Percentiles rank a stretch among this genome's conserved stretches.
Evolutionary conservation across 2,329 filamentous ascomycete species (phyloP).

Genomic region (Fusarium sublunatum): DNA sequence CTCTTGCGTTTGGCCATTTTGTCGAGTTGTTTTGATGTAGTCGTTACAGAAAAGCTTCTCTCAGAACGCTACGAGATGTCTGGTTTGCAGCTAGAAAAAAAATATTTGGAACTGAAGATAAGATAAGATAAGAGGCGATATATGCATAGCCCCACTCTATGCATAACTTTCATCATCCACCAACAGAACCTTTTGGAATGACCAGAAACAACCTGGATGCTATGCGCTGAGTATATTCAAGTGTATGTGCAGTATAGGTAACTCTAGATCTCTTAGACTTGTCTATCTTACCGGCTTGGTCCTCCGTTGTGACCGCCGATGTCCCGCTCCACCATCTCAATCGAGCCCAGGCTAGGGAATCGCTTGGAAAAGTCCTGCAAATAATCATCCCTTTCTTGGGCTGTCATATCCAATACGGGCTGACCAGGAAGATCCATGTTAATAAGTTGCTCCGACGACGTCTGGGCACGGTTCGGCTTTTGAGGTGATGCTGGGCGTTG

Average conservation of each 20-base stretch:
- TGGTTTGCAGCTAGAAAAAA: slow-evolving; percentile 40
- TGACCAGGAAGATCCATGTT: slow-evolving; percentile 61
- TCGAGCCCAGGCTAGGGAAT: slow-evolving; percentile 84
- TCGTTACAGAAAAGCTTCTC: slow-evolving; percentile 15
- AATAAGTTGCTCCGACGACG: slow-evolving; percentile 54
- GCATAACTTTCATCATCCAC: slow-evolving; percentile 23
- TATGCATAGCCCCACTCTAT: slow-evolving; percentile 38
- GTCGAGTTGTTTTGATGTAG: slow-evolving; percentile 25
- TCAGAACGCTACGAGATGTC: slow-evolving; percentile 10
- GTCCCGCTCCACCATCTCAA: slow-evolving; percentile 89
- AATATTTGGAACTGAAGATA: slow-evolving; percentile 26
- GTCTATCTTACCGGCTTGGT: slow-evolving; percentile 37
- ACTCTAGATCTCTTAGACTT: slow-evolving; percentile 25
- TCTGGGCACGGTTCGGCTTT: slow-evolving; percentile 50
- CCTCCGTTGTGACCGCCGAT: slow-evolving; percentile 50
- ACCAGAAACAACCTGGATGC: slow-evolving; percentile 26
- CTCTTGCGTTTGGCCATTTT: slow-evolving; percentile 64
- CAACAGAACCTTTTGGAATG: not conserved
- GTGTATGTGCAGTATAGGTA: slow-evolving; percentile 31
- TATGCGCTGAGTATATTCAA: slow-evolving; percentile 45
- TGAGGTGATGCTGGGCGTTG: slow-evolving; percentile 58
- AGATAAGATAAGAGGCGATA: slow-evolving; percentile 52
- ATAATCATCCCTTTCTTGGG: slow-evolving; percentile 72
- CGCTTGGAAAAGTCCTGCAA: slow-evolving; percentile 80
- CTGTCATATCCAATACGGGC: slow-evolving; percentile 65